Conservation (phyloP, 2,329 filamentous ascomycete species). For the Pseudogymnoascus sp. region DNA sequence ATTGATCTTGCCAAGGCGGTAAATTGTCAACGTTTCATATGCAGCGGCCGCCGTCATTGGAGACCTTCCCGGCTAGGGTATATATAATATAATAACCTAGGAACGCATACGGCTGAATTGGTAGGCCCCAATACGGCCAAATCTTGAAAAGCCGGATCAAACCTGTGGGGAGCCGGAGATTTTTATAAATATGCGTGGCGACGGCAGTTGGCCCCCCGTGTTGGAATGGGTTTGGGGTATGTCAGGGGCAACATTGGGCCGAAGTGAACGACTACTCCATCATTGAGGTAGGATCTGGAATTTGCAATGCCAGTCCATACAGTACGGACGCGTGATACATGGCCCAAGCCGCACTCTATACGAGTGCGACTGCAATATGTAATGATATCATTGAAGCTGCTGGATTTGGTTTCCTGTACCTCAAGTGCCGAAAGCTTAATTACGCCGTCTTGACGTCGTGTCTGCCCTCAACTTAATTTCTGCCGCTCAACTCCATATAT, state of each 20-base stretch:
- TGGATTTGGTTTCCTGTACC: not conserved
- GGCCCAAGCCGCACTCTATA: not conserved
- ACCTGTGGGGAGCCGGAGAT: not conserved
- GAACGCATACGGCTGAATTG: not conserved
- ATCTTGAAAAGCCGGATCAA: not conserved
- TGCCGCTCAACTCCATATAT: not conserved
- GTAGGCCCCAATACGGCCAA: not conserved
- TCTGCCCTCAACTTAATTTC: not conserved
- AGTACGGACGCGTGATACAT: not conserved
- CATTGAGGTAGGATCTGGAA: not conserved
- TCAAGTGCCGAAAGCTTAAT: constrained; percentile 6
- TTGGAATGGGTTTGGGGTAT: not conserved
- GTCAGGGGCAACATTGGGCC: not conserved
- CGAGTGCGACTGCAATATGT: not conserved
- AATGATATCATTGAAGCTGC: constrained; percentile 1
- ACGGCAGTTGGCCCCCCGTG: not conserved
- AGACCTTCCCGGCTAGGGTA: not conserved
- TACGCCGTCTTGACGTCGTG: not conserved
- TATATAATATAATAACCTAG: not conserved
- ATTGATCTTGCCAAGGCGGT: not conserved
- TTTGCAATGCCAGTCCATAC: not conserved
- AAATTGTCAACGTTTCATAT: constrained; percentile 5
- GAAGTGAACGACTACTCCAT: not conserved
- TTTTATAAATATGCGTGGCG: not conserved
- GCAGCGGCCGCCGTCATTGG: not conserved